Evolutionary conservation across 768 basidiomycete species (phyloP).

Genomic region (Boletus patriciae): DNA sequence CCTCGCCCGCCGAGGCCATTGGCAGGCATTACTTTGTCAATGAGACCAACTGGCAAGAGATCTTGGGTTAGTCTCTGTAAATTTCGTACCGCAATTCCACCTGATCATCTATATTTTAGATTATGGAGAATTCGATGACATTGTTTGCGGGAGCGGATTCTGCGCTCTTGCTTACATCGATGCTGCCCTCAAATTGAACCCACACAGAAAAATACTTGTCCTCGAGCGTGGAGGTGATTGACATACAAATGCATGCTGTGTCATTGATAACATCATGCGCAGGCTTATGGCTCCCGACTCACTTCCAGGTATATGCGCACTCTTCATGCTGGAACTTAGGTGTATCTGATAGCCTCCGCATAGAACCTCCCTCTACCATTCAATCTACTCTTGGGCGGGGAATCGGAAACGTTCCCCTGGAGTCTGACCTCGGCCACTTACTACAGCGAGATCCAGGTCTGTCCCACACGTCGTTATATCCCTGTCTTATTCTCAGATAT

Average conservation of each 20-base stretch:
- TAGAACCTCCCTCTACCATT: conserved; percentile 12
- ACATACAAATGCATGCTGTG: background rate
- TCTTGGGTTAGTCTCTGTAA: background rate
- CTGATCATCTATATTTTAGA: background rate
- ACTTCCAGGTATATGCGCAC: conserved; percentile 3
- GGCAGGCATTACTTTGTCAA: conserved; percentile 9
- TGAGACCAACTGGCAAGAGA: conserved; percentile 2
- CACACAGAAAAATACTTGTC: conserved; percentile 17
- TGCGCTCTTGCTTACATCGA: conserved; percentile 22
- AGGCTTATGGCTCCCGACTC: conserved; percentile 12
- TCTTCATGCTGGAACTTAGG: too few species aligned
- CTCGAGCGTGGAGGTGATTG: conserved; percentile 16
- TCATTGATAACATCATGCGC: background rate
- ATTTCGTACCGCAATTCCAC: too few species aligned
- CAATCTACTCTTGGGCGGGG: background rate
- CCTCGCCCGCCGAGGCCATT: background rate
- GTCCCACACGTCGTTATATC: background rate
- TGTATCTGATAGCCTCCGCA: background rate
- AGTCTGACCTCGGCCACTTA: background rate
- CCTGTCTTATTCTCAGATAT: background rate
- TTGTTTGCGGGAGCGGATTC: conserved; percentile 11
- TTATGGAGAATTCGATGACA: conserved; percentile 9
- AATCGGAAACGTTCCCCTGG: conserved; percentile 10
- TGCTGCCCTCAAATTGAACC: conserved; percentile 13
- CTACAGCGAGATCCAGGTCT: conserved; percentile 3